Evolutionary conservation across 2,329 filamentous ascomycete genomes (phyloP).

Genomic region (Orbilia blumenaviensis): DNA sequence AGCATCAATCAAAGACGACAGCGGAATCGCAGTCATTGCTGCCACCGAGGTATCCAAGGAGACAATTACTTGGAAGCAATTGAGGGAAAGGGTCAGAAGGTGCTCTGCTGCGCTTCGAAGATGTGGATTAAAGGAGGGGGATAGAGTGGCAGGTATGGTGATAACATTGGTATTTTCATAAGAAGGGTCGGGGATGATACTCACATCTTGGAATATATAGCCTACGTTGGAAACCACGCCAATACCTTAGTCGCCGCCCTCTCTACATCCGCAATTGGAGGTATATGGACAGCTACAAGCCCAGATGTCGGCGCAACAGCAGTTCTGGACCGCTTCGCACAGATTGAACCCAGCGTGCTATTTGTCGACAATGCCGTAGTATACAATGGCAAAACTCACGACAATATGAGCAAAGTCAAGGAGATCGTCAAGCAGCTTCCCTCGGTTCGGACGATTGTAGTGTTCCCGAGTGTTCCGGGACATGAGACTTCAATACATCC

Average conservation of each 20-base stretch:
- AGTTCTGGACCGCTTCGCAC: conserved; percentile 83
- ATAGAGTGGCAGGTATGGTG: conserved; percentile 68
- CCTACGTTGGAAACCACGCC: conserved; percentile 87
- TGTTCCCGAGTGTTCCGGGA: conserved; percentile 73
- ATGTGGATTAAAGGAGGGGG: conserved; percentile 63
- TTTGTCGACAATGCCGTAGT: conserved; percentile 88
- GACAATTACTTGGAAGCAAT: conserved; percentile 77
- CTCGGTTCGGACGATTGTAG: conserved; percentile 74
- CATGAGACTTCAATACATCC: conserved; percentile 55
- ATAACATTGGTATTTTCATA: background rate
- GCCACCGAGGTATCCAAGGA: conserved; percentile 77
- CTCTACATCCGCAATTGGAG: conserved; percentile 80
- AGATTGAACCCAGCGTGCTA: conserved; percentile 82
- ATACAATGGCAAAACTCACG: conserved; percentile 91
- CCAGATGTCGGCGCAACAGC: conserved; percentile 63
- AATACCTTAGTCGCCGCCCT: conserved; percentile 90
- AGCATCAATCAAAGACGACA: conserved; percentile 67
- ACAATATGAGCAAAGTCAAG: conserved; percentile 79
- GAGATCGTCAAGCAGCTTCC: conserved; percentile 76
- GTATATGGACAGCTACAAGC: conserved; percentile 91
- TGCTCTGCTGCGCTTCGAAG: conserved; percentile 74
- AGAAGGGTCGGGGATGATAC: background rate
- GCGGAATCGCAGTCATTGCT: conserved; percentile 77
- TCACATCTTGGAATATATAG: conserved; percentile 61
- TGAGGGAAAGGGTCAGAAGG: conserved; percentile 78